phyloP scores from a whole-genome alignment of 441 rosid genomes.

The Melastoma candidum region DNA sequence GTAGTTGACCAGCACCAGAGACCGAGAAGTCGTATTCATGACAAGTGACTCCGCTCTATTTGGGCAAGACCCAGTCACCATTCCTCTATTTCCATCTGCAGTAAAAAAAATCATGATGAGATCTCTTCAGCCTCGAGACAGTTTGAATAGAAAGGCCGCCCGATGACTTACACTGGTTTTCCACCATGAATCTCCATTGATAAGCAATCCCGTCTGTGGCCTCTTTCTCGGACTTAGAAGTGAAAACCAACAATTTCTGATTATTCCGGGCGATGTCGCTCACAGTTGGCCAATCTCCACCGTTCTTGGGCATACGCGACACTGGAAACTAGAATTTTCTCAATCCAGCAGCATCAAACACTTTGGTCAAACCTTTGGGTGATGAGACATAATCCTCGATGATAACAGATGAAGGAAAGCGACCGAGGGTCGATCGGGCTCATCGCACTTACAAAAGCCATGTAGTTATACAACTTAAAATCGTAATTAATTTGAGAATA shows the following conservation, averaged over 20 bases:
- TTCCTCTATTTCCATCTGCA: conserved; percentile 55
- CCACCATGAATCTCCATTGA: conserved; percentile 54
- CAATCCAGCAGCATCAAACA: conserved; percentile 47
- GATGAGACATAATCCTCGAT: conserved; percentile 63
- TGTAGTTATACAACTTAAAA: too few species aligned
- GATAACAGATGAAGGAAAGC: conserved; percentile 24
- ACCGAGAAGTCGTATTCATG: conserved; percentile 37
- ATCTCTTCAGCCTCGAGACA: background rate
- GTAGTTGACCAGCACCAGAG: conserved; percentile 47
- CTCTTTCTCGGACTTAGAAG: conserved; percentile 46
- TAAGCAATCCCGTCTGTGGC: conserved; percentile 57
- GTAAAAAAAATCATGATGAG: background rate
- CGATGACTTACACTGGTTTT: conserved; percentile 53
- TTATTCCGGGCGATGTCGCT: conserved; percentile 40
- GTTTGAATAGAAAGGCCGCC: background rate
- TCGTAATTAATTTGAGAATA: too few species aligned
- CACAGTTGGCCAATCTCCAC: conserved; percentile 52
- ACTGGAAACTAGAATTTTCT: conserved; percentile 53
- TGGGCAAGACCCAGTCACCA: conserved; percentile 43
- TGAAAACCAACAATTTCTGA: conserved; percentile 51
- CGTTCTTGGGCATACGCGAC: conserved; percentile 47
- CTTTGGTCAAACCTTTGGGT: conserved; percentile 42
- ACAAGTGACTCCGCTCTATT: conserved; percentile 38
- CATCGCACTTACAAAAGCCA: conserved; percentile 47
- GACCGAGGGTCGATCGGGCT: background rate